These are phyloP conservation scores for Calocybe indica DNA, from an alignment of 768 basidiomycete species.

Conservation along the genomic window DNA sequence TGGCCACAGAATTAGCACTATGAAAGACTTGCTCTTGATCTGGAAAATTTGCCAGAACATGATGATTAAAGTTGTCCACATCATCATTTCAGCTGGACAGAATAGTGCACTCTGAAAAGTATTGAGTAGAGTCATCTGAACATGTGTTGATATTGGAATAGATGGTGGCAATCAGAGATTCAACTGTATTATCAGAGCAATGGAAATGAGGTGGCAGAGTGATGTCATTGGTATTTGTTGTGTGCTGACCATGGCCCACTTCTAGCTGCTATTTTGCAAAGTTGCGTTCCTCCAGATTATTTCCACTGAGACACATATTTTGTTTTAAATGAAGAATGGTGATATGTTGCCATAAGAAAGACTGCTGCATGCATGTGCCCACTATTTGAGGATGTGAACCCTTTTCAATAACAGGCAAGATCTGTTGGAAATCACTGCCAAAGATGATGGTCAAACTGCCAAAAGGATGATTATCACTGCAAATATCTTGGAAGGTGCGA, in stretches of 20 bases:
- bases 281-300: not conserved
- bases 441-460: slow-evolving; percentile 36
- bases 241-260: slow-evolving; percentile 14
- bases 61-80: slow-evolving; percentile 28
- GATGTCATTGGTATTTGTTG: not conserved
- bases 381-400: slow-evolving; percentile 33
- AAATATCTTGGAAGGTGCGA: slow-evolving; percentile 24
- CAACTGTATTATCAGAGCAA: not conserved
- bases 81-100: slow-evolving; percentile 29
- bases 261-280: slow-evolving; percentile 19
- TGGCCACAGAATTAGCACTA: slow-evolving; percentile 23
- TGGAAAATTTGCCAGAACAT: slow-evolving; percentile 16
- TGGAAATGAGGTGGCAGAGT: slow-evolving; percentile 12
- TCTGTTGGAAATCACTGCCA: slow-evolving; percentile 43
- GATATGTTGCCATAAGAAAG: slow-evolving; percentile 29
- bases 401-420: slow-evolving; percentile 32
- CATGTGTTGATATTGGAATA: slow-evolving; percentile 10
- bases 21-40: slow-evolving; percentile 13
- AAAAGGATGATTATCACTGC: slow-evolving; percentile 21
- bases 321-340: slow-evolving; percentile 21
- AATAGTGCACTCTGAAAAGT: slow-evolving; percentile 29
- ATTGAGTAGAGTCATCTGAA: slow-evolving; percentile 15
- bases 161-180: slow-evolving; percentile 10
- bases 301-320: slow-evolving; percentile 30
- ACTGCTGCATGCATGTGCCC: slow-evolving; percentile 23